Percentiles rank a stretch among this genome's conserved stretches.
phyloP scores from a whole-genome alignment of 2,329 filamentous ascomycete species.

The Colletotrichum limetticola region DNA sequence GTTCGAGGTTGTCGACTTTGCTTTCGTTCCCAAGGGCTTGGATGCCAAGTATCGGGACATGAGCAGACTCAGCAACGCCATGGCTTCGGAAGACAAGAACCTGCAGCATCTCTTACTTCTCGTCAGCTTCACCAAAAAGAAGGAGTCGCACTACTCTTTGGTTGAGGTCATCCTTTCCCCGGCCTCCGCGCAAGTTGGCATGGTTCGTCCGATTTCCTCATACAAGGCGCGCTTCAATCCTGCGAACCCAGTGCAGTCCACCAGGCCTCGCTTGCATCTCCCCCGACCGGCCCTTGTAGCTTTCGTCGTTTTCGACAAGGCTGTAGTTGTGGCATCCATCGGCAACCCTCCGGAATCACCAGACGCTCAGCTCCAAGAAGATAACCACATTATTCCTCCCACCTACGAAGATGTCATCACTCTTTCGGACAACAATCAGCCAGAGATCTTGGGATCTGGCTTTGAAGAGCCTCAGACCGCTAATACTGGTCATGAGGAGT shows the following conservation, averaged over 20 bases:
- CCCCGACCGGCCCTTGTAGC: constrained; percentile 83
- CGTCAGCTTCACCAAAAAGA: constrained; percentile 64
- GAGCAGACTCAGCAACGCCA: constrained; percentile 61
- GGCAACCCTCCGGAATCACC: constrained; percentile 74
- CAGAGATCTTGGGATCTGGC: constrained; percentile 73
- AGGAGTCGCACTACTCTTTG: constrained; percentile 74
- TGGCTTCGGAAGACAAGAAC: constrained; percentile 60
- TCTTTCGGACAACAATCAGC: constrained; percentile 72
- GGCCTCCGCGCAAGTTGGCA: constrained; percentile 66
- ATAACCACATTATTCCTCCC: constrained; percentile 70
- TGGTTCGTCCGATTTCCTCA: constrained; percentile 74
- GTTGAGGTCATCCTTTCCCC: constrained; percentile 75
- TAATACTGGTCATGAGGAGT: constrained; percentile 52
- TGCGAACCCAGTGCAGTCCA: constrained; percentile 50
- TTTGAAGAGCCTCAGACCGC: constrained; percentile 65
- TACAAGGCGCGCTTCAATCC: constrained; percentile 65
- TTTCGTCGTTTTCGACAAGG: constrained; percentile 82
- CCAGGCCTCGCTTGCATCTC: constrained; percentile 76
- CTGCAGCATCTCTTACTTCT: constrained; percentile 71
- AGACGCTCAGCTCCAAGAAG: constrained; percentile 78
- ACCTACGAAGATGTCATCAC: constrained; percentile 90
- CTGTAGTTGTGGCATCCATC: constrained; percentile 82
- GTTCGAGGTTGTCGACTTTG: constrained; percentile 83
- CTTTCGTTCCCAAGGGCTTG: constrained; percentile 69
- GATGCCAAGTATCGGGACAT: constrained; percentile 61